A percentile compares a stretch with the other conserved stretches of the same genome.
Conservation (phyloP, 2,329 filamentous ascomycete genomes). For the Arthrobotrys iridis region DNA sequence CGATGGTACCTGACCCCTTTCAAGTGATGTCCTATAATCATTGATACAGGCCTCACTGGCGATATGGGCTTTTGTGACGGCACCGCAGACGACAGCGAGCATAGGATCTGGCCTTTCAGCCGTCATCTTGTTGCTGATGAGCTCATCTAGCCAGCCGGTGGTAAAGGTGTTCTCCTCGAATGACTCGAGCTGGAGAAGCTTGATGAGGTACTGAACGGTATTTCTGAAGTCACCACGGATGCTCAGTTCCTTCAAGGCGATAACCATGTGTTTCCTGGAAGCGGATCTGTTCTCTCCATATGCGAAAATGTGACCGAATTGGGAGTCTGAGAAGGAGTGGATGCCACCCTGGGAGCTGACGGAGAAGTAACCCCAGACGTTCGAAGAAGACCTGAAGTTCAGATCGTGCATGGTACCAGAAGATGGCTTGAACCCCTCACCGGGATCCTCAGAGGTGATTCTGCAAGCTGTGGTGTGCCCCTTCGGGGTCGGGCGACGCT, state of each 20-base stretch:
- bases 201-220: constrained; percentile 98
- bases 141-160: constrained; percentile 97
- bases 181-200: constrained; percentile 95
- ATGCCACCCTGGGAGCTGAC: constrained; percentile 96
- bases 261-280: constrained; percentile 98
- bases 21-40: constrained; percentile 86
- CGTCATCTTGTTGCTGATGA: constrained; percentile 97
- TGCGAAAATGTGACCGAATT: constrained; percentile 99
- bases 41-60: constrained; percentile 88
- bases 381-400: constrained; percentile 98
- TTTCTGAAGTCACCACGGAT: constrained; percentile 99
- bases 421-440: constrained; percentile 99
- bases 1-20: constrained; percentile 96
- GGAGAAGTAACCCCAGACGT: constrained; percentile 99
- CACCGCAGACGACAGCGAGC: constrained; percentile 93
- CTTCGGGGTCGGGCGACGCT: constrained; percentile 90
- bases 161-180: constrained; percentile 99
- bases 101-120: constrained; percentile 94
- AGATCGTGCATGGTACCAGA: constrained; percentile 99
- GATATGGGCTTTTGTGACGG: constrained; percentile 91
- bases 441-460: constrained; percentile 98
- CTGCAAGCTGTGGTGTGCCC: constrained; percentile 98
- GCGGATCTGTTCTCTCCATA: constrained; percentile 97
- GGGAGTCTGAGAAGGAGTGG: constrained; percentile 98
- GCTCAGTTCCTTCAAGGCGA: constrained; percentile 96